Base-by-base conservation (phyloP, 176 grass and related monocot species). In the Aegilops tauschii region DNA sequence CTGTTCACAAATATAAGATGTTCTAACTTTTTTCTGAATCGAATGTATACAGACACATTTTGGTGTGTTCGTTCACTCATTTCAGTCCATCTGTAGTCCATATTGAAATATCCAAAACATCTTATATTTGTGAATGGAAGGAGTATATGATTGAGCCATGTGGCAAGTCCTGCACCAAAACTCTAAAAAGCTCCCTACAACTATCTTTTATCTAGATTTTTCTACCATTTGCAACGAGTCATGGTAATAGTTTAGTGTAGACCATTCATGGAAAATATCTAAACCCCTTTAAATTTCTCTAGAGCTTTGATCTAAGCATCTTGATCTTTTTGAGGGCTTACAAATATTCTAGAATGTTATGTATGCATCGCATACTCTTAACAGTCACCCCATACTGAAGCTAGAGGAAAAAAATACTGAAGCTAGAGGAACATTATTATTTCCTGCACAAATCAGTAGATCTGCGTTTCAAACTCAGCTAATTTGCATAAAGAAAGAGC, bases 361-460 rank as follows among this genome's bases (percentile, higher is more conserved):
- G 12, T 50, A 50, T 50, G 44, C 25, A 9, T 30, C 8, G 25
- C 23, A 75, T 30, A 75, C 27, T 27, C 5, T 23, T 72, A 36
- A 30, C 28, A 66, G 5, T 49, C 42, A 17, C 2, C 36, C 12
- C 54, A 42, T 66, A 62, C 3, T 7, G 23, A 27, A 79, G 74
- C 42, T 58, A 58, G 39, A 21, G 20, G 25, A 65, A 49, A 25
- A 25, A 25, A 25, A 42, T 66, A 62, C 3, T 7, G 23, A 27
- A 79, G 74, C 42, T 58, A 58, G 39, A 21, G 20, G 25, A 65
- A 49, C n/a, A 82, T 63, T 39, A 54, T 4, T 63, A 1, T 71
- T 52, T 29, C 20, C 42, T 29, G 17, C 12, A 27, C 20, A 49
- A 76, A 70, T 30, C 61, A 23, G 5, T 31, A 88, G 89, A 91